These are phyloP conservation scores for Phytophthora parvispora DNA, from an alignment of 352 stramenopile species.

Conservation along the genomic window DNA sequence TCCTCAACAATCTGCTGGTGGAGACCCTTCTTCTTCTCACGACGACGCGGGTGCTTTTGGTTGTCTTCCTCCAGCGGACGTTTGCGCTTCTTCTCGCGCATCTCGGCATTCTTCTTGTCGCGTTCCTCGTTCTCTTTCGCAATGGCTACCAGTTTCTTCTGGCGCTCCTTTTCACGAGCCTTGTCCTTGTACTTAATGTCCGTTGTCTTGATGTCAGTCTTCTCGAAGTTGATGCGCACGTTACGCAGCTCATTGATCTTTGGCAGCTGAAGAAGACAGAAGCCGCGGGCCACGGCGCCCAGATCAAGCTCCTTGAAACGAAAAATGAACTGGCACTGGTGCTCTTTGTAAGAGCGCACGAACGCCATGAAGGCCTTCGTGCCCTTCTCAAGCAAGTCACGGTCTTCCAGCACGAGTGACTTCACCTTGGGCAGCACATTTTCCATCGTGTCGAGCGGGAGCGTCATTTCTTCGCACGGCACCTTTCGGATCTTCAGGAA, in stretches of 20 bases:
- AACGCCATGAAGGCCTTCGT: conserved; percentile 99
- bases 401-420: conserved; percentile 91
- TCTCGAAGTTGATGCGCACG: conserved; percentile 87
- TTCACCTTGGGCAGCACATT: conserved; percentile 93
- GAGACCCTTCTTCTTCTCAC: conserved; percentile 97
- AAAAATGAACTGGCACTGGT: conserved; percentile 99
- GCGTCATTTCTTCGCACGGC: conserved; percentile 85
- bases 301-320: conserved; percentile 98
- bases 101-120: conserved; percentile 64
- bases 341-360: conserved; percentile 99
- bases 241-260: conserved; percentile 91
- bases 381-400: conserved; percentile 98
- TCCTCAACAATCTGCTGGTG: conserved; percentile 99
- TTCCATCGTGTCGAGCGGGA: conserved; percentile 73
- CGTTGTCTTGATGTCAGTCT: conserved; percentile 92
- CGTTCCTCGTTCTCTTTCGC: conserved; percentile 75
- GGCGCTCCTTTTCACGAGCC: conserved; percentile 95
- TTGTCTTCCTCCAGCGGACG: conserved; percentile 62
- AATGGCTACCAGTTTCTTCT: conserved; percentile 94
- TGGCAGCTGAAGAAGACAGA: conserved; percentile 83
- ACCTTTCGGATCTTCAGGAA: conserved; percentile 97
- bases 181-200: conserved; percentile 98
- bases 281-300: conserved; percentile 90
- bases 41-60: conserved; percentile 79
- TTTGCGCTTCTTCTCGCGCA: conserved; percentile 70